Conservation (phyloP, 192 early-diverging fungal genomes). For the Ramicandelaber brevisporus region DNA sequence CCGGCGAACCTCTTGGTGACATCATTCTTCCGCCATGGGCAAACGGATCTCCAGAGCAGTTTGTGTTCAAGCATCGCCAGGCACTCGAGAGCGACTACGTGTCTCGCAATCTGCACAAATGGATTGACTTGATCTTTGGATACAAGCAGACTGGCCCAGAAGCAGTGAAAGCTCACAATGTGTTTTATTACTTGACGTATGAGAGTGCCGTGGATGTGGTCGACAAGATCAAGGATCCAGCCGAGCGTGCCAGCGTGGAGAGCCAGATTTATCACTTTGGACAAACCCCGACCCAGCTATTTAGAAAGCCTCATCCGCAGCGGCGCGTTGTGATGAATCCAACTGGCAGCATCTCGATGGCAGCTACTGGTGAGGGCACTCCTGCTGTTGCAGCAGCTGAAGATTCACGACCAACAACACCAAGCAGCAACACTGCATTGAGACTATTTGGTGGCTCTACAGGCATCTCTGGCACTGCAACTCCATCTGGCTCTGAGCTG, state of each 20-base stretch:
- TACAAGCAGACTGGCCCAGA: conserved; percentile 76
- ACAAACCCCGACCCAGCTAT: conserved; percentile 79
- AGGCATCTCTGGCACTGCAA: neutral
- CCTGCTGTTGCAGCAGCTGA: neutral
- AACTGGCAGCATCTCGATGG: conserved; percentile 5
- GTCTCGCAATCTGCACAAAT: conserved; percentile 64
- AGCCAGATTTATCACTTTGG: conserved; percentile 96
- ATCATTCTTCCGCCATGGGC: conserved; percentile 80
- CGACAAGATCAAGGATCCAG: conserved; percentile 66
- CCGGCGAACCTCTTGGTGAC: conserved; percentile 23
- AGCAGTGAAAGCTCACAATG: conserved; percentile 65
- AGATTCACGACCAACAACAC: neutral
- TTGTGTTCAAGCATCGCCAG: conserved; percentile 53
- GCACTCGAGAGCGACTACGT: conserved; percentile 70
- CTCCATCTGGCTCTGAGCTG: neutral
- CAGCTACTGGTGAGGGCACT: conserved; percentile 10
- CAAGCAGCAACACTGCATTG: neutral
- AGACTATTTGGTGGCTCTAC: neutral
- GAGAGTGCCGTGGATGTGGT: conserved; percentile 87
- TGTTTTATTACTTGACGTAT: conserved; percentile 91
- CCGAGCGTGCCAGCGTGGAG: conserved; percentile 70
- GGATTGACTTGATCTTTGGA: conserved; percentile 95
- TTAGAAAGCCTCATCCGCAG: conserved; percentile 56
- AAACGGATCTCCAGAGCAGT: conserved; percentile 42
- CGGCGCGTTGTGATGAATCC: conserved; percentile 13